Conservation (phyloP, 805 yeast genomes). For the Ogataea nitratoaversa region DNA sequence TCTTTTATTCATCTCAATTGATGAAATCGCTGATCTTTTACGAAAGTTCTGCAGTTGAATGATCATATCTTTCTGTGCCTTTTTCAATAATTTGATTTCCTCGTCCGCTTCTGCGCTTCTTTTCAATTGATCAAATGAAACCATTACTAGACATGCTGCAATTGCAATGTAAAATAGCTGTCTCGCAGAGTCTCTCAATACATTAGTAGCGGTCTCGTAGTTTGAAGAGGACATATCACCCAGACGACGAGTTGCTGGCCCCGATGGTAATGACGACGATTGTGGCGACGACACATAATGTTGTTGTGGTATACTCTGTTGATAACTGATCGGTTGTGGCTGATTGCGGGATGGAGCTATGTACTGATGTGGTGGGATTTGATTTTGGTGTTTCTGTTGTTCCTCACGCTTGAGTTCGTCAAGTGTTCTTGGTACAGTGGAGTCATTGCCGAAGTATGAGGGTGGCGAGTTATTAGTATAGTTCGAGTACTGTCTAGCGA, state of each 20-base stretch:
- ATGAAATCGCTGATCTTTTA: slow-evolving; percentile 47
- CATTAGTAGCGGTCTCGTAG: no score
- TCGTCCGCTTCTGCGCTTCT: slow-evolving; percentile 14
- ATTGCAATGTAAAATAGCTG: background rate
- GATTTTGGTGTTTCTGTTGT: slow-evolving; percentile 5
- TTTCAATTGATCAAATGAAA: background rate
- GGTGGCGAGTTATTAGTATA: slow-evolving; percentile 18
- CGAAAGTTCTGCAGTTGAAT: slow-evolving; percentile 46
- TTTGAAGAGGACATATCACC: no score
- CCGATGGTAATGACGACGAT: background rate
- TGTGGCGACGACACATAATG: background rate
- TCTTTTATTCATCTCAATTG: slow-evolving; percentile 48
- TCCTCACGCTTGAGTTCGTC: slow-evolving; percentile 13
- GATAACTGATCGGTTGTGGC: background rate
- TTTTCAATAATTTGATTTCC: slow-evolving; percentile 20
- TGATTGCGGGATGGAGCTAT: no score
- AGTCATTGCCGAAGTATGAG: slow-evolving; percentile 20
- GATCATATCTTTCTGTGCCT: slow-evolving; percentile 35
- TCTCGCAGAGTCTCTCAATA: no score
- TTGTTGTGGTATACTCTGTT: background rate
- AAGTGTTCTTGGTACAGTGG: slow-evolving; percentile 29
- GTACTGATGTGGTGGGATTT: background rate
- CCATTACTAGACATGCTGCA: background rate
- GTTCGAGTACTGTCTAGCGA: slow-evolving; percentile 3
- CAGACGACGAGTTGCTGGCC: background rate